phyloP scores from a whole-genome alignment of 805 yeast species.

The Saturnispora gosingensis region DNA sequence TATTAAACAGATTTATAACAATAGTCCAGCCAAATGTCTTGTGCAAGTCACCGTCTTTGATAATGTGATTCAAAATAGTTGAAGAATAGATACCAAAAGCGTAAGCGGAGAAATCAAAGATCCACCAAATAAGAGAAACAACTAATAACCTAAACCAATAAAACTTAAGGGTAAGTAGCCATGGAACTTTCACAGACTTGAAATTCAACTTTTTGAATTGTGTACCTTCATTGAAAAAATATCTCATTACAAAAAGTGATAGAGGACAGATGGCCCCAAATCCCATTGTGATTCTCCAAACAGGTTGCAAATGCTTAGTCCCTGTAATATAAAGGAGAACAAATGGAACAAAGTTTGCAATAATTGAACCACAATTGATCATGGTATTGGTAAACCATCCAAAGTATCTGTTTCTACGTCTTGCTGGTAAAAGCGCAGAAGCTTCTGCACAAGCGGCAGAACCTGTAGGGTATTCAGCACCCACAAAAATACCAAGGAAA shows the following conservation, averaged over 20 bases:
- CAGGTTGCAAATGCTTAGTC: slow-evolving; percentile 58
- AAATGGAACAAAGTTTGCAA: slow-evolving; percentile 77
- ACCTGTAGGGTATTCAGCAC: slow-evolving; percentile 92
- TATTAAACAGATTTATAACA: slow-evolving; percentile 75
- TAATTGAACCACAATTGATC: slow-evolving; percentile 83
- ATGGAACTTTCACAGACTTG: slow-evolving; percentile 56
- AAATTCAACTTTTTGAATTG: slow-evolving; percentile 63
- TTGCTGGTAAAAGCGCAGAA: slow-evolving; percentile 63
- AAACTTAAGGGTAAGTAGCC: slow-evolving; percentile 58
- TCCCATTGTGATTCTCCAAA: slow-evolving; percentile 89
- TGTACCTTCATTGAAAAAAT: slow-evolving; percentile 65
- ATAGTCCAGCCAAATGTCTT: slow-evolving; percentile 88
- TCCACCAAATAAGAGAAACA: slow-evolving; percentile 78
- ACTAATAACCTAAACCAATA: slow-evolving; percentile 74
- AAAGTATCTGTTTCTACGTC: slow-evolving; percentile 81
- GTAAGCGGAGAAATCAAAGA: slow-evolving; percentile 81
- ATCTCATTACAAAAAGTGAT: slow-evolving; percentile 65
- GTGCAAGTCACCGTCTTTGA: slow-evolving; percentile 54
- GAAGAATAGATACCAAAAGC: slow-evolving; percentile 82
- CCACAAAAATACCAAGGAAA: slow-evolving; percentile 84
- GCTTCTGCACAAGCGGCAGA: slow-evolving; percentile 93
- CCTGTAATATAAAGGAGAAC: slow-evolving; percentile 78
- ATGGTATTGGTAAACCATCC: slow-evolving; percentile 79
- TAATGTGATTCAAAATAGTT: slow-evolving; percentile 49
- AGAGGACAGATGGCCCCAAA: slow-evolving; percentile 85